These are phyloP conservation scores for Pulveroboletus sp. DNA, from an alignment of 768 basidiomycete species.

Conservation along the genomic window DNA sequence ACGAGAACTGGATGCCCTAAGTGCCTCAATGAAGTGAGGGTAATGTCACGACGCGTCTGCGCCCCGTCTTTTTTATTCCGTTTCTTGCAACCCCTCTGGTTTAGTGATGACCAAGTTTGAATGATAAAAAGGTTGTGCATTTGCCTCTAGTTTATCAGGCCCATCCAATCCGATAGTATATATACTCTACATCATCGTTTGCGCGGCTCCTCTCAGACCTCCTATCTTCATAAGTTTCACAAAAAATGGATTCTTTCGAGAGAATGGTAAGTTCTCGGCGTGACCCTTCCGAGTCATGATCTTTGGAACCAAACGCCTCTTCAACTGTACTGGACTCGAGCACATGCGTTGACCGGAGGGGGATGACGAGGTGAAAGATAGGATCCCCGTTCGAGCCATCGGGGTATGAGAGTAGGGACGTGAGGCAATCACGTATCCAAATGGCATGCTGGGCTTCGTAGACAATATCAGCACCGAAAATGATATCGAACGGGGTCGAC, in stretches of 20 bases:
- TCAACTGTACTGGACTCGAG: constrained; percentile 59
- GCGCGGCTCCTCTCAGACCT: constrained; percentile 26
- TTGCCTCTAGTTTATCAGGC: neutral
- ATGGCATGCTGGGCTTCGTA: constrained; percentile 47
- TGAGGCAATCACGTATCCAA: constrained; percentile 44
- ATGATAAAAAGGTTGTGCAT: neutral
- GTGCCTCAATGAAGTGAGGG: constrained; percentile 61
- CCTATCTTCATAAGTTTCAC: constrained; percentile 38
- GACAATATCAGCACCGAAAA: constrained; percentile 51
- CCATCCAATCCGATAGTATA: constrained; percentile 75
- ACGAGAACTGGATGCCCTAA: constrained; percentile 68
- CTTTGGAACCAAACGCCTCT: constrained; percentile 39
- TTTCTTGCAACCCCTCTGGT: neutral
- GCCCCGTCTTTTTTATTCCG: neutral
- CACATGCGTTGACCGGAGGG: constrained; percentile 60
- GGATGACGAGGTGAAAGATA: constrained; percentile 72
- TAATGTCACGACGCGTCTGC: too few relatives aligned
- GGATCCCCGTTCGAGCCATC: constrained; percentile 1
- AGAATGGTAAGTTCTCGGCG: constrained; percentile 43
- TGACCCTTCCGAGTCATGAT: neutral
- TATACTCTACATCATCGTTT: constrained; percentile 59
- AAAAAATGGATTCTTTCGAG: constrained; percentile 49
- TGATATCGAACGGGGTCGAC: constrained; percentile 40
- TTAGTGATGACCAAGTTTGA: neutral
- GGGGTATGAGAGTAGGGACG: constrained; percentile 32